phyloP scores from a whole-genome alignment of 129 eudicot species.

The Escallonia rubra region DNA sequence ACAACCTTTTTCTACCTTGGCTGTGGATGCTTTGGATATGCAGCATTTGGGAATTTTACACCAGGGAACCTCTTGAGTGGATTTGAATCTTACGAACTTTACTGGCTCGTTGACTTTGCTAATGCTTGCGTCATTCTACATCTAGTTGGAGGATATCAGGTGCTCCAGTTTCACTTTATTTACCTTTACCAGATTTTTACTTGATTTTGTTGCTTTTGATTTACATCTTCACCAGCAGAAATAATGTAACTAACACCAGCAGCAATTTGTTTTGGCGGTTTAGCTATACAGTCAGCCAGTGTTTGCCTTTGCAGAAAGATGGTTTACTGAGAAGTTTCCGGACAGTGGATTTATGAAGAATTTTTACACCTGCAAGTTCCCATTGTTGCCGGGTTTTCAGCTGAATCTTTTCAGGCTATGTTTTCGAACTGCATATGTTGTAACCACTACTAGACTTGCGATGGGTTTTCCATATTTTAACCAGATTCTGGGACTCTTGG shows the following conservation, averaged over 20 bases:
- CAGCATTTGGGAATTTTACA: slow-evolving; percentile 52
- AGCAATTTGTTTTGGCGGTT: background rate
- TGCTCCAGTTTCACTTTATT: background rate
- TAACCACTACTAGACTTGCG: slow-evolving; percentile 48
- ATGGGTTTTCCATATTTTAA: slow-evolving; percentile 70
- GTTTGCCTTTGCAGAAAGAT: slow-evolving; percentile 46
- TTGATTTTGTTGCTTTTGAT: too few relatives aligned
- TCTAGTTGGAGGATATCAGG: slow-evolving; percentile 54
- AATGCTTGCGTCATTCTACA: slow-evolving; percentile 48
- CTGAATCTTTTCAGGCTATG: slow-evolving; percentile 46
- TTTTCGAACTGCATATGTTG: slow-evolving; percentile 55
- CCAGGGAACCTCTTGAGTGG: slow-evolving; percentile 63
- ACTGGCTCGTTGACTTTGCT: slow-evolving; percentile 57
- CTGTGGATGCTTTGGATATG: slow-evolving; percentile 66
- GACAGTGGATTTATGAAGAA: slow-evolving; percentile 23
- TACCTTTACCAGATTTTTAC: too few relatives aligned
- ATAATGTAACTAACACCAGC: background rate
- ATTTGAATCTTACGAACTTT: slow-evolving; percentile 61
- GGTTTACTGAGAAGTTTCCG: slow-evolving; percentile 34
- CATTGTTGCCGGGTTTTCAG: slow-evolving; percentile 27
- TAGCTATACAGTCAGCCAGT: slow-evolving; percentile 65
- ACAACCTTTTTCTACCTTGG: slow-evolving; percentile 47
- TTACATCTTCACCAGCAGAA: background rate
- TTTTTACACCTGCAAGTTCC: slow-evolving; percentile 16
- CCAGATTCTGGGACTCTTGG: slow-evolving; percentile 62